Evolutionary conservation across 1,139 yeast genomes (phyloP), one percentile per base, ranked within the genome.

Genomic region (Suhomyces coccinellae): DNA sequence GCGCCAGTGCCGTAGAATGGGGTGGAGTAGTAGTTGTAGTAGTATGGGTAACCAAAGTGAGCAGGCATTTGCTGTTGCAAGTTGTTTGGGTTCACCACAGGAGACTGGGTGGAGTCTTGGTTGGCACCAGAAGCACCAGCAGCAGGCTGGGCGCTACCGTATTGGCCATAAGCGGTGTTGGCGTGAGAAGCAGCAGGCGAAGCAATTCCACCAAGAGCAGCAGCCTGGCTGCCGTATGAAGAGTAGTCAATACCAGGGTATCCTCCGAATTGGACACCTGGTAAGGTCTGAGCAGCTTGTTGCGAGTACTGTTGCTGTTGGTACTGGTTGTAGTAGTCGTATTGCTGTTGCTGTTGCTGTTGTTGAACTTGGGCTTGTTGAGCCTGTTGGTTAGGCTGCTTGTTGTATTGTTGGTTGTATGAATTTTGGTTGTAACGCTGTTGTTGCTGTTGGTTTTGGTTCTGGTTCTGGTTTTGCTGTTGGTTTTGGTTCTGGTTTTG

Each of bases 41-140:
- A 72, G 62, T 71, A 70, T 45, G 78, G 77, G 63, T 73, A 73
- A 27, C 71, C 77, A 53, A 66, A 72, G 49, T 77, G 77, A 40
- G 74, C 54, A 32, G 67, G 69, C 26, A 59, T 54, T 46, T 59
- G 61, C 36, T 55, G 63, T 29, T 57, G 62, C 44, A 56, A 57
- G 43, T 57, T 59, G 56, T 60, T 55, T 43, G 62, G 65, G 62
- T 63, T 67, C 48, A 59, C 62, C 33, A 62, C 54, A 40, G 71
- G 69, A 11, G 67, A 67, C 47, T 66, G 71, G 29, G 65, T 55
- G 32, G 61, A 45, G 35, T 56, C 59, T 40, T 54, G 57, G 36
- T 54, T 49, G 36, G 54, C 52, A 36, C 54, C 50, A 24, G 53
- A 42, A 22, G 52, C 52, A 30, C 59, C 45, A 32, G 52, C 52